These are phyloP conservation scores for Colletotrichum tamarilloi DNA, from an alignment of 2,329 filamentous ascomycete genomes.

Conservation along the genomic window DNA sequence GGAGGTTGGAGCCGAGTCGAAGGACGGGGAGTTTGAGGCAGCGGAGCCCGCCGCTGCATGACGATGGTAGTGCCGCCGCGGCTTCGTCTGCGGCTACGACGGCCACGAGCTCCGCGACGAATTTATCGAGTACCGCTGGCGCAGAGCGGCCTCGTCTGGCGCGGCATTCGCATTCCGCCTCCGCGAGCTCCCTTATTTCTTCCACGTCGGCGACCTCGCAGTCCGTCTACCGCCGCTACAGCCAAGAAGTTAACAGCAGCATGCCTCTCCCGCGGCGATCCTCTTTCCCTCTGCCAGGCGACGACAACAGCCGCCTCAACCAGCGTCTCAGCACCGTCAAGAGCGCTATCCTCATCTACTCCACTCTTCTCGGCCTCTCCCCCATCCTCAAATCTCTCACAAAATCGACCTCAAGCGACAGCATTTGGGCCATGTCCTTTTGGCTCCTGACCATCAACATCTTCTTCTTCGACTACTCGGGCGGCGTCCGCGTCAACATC, in stretches of 20 bases:
- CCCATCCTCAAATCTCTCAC: conserved; percentile 98
- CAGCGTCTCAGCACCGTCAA: conserved; percentile 83
- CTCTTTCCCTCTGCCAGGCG: conserved; percentile 37
- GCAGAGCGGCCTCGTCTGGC: conserved; percentile 40
- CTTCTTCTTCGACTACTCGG: conserved; percentile 92
- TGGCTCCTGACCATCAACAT: conserved; percentile 96
- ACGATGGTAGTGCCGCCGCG: neutral
- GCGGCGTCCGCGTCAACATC: conserved; percentile 63
- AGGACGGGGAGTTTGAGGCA: conserved; percentile 50
- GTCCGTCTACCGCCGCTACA: conserved; percentile 36
- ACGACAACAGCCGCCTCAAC: conserved; percentile 54
- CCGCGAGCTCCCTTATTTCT: conserved; percentile 66
- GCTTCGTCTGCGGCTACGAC: conserved; percentile 11
- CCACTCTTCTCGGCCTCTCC: conserved; percentile 88
- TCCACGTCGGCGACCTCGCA: conserved; percentile 45
- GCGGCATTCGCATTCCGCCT: conserved; percentile 63
- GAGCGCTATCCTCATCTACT: conserved; percentile 92
- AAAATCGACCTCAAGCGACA: conserved; percentile 89
- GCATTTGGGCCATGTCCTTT: conserved; percentile 96
- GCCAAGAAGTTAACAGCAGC: conserved; percentile 17
- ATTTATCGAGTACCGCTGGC: conserved; percentile 18
- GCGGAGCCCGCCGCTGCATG: conserved; percentile 39
- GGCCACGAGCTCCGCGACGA: conserved; percentile 21
- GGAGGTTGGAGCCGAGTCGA: conserved; percentile 46
- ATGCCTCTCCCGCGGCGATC: conserved; percentile 11